Evolutionary conservation across 1,139 yeast species (phyloP).

Genomic region (Lodderomyces jiufengensis): DNA sequence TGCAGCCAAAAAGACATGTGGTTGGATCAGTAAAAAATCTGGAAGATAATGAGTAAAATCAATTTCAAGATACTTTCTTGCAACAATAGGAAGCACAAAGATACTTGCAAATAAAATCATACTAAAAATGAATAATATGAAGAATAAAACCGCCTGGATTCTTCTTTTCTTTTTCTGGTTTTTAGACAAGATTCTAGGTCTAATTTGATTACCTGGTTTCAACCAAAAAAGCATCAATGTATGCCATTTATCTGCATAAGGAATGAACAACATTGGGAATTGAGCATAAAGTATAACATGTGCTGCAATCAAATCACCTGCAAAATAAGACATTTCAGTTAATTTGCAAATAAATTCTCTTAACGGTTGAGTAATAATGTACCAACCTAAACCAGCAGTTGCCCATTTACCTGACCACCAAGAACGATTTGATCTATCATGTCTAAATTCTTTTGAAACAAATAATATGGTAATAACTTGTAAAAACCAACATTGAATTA

Average conservation of each 20-base stretch:
- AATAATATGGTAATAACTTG: constrained; percentile 35
- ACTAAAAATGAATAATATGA: constrained; percentile 37
- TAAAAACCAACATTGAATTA: constrained; percentile 45
- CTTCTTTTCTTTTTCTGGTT: constrained; percentile 27
- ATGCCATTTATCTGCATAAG: constrained; percentile 70
- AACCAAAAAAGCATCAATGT: constrained; percentile 80
- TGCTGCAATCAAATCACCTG: constrained; percentile 49
- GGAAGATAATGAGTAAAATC: constrained; percentile 41
- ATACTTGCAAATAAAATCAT: constrained; percentile 33
- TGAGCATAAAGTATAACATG: constrained; percentile 50
- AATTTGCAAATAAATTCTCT: constrained; percentile 54
- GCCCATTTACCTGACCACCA: constrained; percentile 75
- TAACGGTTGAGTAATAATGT: constrained; percentile 48
- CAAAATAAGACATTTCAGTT: constrained; percentile 53
- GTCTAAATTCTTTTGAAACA: constrained; percentile 48
- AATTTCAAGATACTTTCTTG: constrained; percentile 27
- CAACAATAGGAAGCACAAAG: constrained; percentile 40
- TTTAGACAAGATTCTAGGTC: constrained; percentile 38
- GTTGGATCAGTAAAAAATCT: constrained; percentile 39
- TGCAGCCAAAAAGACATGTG: constrained; percentile 23
- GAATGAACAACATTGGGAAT: constrained; percentile 51
- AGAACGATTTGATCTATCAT: constrained; percentile 49
- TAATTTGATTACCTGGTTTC: constrained; percentile 53
- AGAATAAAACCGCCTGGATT: constrained; percentile 31
- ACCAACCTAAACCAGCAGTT: constrained; percentile 50